Base-by-base conservation (phyloP, 768 basidiomycete species). In the Tricholoma flavovirens region DNA sequence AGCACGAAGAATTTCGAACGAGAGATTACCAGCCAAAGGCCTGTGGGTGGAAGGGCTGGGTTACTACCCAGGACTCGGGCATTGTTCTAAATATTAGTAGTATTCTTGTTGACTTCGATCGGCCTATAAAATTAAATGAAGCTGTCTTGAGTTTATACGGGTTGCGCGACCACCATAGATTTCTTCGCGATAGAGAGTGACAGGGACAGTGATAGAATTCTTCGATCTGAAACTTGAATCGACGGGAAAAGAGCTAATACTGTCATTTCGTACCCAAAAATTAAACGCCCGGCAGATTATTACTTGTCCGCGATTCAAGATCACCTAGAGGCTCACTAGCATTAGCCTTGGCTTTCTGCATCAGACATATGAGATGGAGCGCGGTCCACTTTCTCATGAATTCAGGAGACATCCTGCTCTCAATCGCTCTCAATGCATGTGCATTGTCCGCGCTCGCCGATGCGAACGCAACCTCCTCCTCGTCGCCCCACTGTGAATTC, bases 361-460 rank as follows among this genome's bases (percentile, higher is more conserved):
- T 49, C 46, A 49, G n/a, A 17, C 29, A 15, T 19, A 49, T 49
- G 38, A 66, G 58, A n/a, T 38, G 58, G 21, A 38, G n/a, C 17
- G 60, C 61, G 8, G 58, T 48, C 70, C 70, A 68, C 21, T 51
- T 57, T 53, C 63, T 60, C 61, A 73, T 53, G 26, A 66, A 59
- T 21, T 64, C 64, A 14, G 62, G 60, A 43, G 63, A 53, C 21
- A 66, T 62, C 17, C 58, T 56, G 45, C 65, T 55, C 54, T 74
- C 72, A 30, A 74, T 61, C 24, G 56, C 56, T 54, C 62, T 61
- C 60, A 74, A 38, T 52, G 38, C 53, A 8, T 61, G 51, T 9
- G 54, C 64, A 33, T 65, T 65, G 40, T 42, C 64, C 59, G 62
- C 29, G 56, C 59, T 60, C n/a, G 61, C 53, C 52, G 57, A 62